Conservation (phyloP, 2,329 filamentous ascomycete genomes). For the Laburnicola sp. region DNA sequence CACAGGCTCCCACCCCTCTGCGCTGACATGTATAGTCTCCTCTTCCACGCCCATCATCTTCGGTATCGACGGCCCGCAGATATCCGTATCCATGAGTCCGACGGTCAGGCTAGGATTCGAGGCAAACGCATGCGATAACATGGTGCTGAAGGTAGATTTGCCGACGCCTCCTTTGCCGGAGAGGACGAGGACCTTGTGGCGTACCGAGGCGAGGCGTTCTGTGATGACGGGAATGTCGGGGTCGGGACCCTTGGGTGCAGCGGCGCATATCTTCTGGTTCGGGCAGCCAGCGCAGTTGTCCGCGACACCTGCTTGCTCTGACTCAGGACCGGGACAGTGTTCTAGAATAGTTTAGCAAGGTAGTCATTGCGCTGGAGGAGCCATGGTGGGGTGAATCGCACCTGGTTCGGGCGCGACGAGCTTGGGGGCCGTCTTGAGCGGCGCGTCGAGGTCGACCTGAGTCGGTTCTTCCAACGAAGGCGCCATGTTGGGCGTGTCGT, state of each 20-base stretch:
- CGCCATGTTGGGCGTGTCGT: conserved; percentile 62
- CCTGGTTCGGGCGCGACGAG: conserved; percentile 90
- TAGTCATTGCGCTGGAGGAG: conserved; percentile 67
- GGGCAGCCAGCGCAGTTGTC: conserved; percentile 94
- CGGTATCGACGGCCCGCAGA: conserved; percentile 92
- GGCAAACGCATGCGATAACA: conserved; percentile 88
- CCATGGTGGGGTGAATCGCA: conserved; percentile 39
- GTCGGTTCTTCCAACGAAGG: conserved; percentile 74
- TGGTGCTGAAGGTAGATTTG: conserved; percentile 89
- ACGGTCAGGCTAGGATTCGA: conserved; percentile 76
- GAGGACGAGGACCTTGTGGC: conserved; percentile 90
- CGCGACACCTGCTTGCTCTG: conserved; percentile 64
- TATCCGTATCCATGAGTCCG: conserved; percentile 97
- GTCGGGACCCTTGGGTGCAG: conserved; percentile 91
- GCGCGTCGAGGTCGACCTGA: conserved; percentile 72
- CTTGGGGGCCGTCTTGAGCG: conserved; percentile 75
- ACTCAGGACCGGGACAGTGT: conserved; percentile 91
- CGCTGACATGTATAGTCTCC: conserved; percentile 90
- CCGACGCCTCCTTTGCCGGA: conserved; percentile 96
- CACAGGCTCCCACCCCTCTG: conserved; percentile 88
- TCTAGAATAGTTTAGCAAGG: conserved; percentile 55
- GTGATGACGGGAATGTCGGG: conserved; percentile 91
- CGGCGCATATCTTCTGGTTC: conserved; percentile 93
- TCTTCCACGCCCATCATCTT: conserved; percentile 98
- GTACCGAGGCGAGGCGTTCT: conserved; percentile 75